phyloP scores from a whole-genome alignment of 1,284 basidiomycete genomes.

The Sanghuangporus sanghuang region DNA sequence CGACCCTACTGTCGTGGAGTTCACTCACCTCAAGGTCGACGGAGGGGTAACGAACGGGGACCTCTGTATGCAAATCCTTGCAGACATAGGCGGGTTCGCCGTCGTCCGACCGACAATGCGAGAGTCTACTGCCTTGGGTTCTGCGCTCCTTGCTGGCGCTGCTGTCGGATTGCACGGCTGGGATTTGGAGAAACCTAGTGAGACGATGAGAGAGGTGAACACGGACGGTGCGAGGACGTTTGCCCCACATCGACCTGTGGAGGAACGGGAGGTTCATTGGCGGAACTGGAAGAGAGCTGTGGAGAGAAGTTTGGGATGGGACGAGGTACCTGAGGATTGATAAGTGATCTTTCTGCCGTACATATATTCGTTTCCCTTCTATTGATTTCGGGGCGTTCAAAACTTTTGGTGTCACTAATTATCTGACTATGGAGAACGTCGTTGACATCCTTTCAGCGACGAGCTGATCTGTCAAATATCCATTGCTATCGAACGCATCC shows the following conservation, averaged over 20 bases:
- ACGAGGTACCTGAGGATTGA: constrained; percentile 44
- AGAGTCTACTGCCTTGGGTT: constrained; percentile 97
- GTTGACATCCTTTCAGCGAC: no score
- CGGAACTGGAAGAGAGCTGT: constrained; percentile 83
- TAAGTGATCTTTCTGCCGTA: background rate
- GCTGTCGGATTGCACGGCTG: constrained; percentile 92
- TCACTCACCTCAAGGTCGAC: constrained; percentile 75
- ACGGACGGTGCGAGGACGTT: constrained; percentile 79
- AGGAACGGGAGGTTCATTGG: constrained; percentile 60
- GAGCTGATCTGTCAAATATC: no score
- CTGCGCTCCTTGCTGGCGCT: constrained; percentile 90
- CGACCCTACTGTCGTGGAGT: background rate
- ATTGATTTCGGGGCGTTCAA: no score
- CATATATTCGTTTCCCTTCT: no score
- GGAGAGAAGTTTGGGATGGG: constrained; percentile 77
- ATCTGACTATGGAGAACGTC: no score
- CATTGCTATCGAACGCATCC: no score
- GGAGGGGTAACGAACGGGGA: constrained; percentile 94
- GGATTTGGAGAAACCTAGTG: constrained; percentile 75
- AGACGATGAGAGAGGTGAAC: constrained; percentile 88
- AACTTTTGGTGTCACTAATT: no score
- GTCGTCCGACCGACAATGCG: constrained; percentile 94
- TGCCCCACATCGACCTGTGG: constrained; percentile 49
- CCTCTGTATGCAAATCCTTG: constrained; percentile 87
- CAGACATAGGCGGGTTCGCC: constrained; percentile 89